phyloP scores from a whole-genome alignment of 345 rosid genomes.

The Capsella bursapastoris region DNA sequence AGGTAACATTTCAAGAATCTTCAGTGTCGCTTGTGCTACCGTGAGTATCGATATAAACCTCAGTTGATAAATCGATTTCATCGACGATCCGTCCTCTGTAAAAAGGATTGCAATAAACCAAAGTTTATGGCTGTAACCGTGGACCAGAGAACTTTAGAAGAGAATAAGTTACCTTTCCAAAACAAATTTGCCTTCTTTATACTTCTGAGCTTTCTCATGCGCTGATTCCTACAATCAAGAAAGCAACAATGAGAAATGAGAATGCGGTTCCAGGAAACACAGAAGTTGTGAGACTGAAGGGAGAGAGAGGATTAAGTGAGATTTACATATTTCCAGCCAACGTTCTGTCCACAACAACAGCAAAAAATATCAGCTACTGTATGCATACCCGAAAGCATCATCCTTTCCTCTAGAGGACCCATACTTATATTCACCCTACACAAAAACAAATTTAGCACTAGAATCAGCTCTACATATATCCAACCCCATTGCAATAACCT shows the following conservation, averaged over 20 bases:
- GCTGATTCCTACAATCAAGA: constrained; percentile 63
- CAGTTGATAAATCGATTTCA: constrained; percentile 68
- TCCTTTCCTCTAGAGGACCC: constrained; percentile 74
- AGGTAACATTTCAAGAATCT: constrained; percentile 47
- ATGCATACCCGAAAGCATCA: constrained; percentile 84
- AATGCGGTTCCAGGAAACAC: background rate
- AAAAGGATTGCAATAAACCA: constrained; percentile 7
- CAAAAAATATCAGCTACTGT: constrained; percentile 87
- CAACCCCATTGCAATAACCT: constrained; percentile 8
- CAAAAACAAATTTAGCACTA: constrained; percentile 12
- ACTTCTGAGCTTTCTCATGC: constrained; percentile 72
- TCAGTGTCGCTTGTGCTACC: constrained; percentile 62
- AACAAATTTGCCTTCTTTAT: constrained; percentile 83
- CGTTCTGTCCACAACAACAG: constrained; percentile 85
- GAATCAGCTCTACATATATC: constrained; percentile 13
- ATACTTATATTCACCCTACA: constrained; percentile 68
- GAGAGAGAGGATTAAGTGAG: constrained; percentile 20
- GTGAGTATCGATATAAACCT: constrained; percentile 63
- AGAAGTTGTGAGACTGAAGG: background rate
- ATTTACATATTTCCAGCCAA: constrained; percentile 96
- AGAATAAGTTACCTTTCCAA: constrained; percentile 67
- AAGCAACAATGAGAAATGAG: constrained; percentile 6
- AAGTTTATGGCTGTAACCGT: constrained; percentile 17
- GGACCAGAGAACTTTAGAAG: constrained; percentile 8
- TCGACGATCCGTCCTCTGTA: constrained; percentile 78